phyloP scores from a whole-genome alignment of 371 early-diverging fungal species.

The Homolaphlyctis polyrhiza region DNA sequence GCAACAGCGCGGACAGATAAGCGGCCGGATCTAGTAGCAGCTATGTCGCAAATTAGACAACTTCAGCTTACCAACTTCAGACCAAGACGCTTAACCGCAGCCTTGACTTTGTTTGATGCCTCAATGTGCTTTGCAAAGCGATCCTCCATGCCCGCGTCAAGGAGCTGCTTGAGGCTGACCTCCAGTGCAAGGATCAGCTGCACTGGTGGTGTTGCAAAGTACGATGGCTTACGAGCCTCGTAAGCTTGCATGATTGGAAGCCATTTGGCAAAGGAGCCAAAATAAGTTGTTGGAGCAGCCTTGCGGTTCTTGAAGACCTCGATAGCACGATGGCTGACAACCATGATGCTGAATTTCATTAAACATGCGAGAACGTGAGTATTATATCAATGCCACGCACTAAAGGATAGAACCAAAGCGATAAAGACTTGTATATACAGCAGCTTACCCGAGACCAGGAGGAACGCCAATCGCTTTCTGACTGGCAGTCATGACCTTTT shows the following conservation, averaged over 20 bases:
- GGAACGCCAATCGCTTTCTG: slow-evolving; percentile 90
- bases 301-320: slow-evolving; percentile 58
- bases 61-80: slow-evolving; percentile 66
- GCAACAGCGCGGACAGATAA: slow-evolving; percentile 4
- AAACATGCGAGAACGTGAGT: too few relatives aligned
- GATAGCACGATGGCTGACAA: slow-evolving; percentile 55
- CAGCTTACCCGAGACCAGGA: slow-evolving; percentile 48
- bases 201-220: slow-evolving; percentile 98
- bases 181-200: slow-evolving; percentile 88
- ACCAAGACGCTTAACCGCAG: slow-evolving; percentile 61
- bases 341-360: too few relatives aligned
- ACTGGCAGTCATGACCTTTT: slow-evolving; percentile 81
- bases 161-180: slow-evolving; percentile 74
- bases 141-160: slow-evolving; percentile 58
- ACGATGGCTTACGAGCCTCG: slow-evolving; percentile 83
- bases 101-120: slow-evolving; percentile 70
- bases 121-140: slow-evolving; percentile 67
- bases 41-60: too few relatives aligned
- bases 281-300: slow-evolving; percentile 51
- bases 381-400: too few relatives aligned
- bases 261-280: slow-evolving; percentile 45
- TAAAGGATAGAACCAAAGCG: too few relatives aligned
- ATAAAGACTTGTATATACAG: too few relatives aligned
- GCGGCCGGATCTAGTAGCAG: too few relatives aligned
- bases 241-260: slow-evolving; percentile 85